Evolutionary conservation across 208 protist species (phyloP).

Genomic region (Acanthamoeba divionensis): DNA sequence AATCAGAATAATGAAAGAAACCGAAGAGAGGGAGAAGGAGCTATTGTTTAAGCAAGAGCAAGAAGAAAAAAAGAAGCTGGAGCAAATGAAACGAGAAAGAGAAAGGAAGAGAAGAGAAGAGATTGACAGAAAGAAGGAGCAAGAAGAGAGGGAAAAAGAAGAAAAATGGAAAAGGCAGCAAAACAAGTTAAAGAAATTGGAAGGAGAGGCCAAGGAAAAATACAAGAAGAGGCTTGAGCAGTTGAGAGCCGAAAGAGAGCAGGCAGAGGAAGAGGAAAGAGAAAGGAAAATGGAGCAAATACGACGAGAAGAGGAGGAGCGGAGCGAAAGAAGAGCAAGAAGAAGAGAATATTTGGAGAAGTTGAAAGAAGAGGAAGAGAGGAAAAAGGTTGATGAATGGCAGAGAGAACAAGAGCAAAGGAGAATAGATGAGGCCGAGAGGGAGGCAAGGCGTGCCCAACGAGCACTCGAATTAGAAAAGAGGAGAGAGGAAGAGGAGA

Average conservation of each 20-base stretch:
- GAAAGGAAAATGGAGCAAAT: not conserved
- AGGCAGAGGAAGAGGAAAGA: conserved; percentile 24
- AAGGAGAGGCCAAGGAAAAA: not conserved
- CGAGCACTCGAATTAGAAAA: not conserved
- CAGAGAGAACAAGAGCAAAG: not conserved
- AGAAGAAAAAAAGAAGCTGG: not conserved
- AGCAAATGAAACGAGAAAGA: not conserved
- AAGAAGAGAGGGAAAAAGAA: not conserved
- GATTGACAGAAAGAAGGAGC: not conserved
- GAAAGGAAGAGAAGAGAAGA: not conserved
- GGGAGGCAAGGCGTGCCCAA: not conserved
- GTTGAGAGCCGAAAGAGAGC: not conserved
- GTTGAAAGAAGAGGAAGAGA: conserved; percentile 17
- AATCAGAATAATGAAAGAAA: not conserved
- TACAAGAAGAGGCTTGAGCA: not conserved
- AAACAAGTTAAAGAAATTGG: not conserved
- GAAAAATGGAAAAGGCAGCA: conserved; percentile 33
- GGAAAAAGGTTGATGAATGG: conserved; percentile 19
- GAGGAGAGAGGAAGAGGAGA: conserved; percentile 23
- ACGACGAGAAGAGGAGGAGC: not conserved
- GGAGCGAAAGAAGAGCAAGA: not conserved
- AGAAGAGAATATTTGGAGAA: not conserved
- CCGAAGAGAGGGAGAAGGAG: conserved; percentile 13
- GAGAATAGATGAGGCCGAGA: not conserved
- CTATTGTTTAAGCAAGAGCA: not conserved